Base-by-base conservation (phyloP, 352 stramenopile species). In the Elongisporangium anandrum region DNA sequence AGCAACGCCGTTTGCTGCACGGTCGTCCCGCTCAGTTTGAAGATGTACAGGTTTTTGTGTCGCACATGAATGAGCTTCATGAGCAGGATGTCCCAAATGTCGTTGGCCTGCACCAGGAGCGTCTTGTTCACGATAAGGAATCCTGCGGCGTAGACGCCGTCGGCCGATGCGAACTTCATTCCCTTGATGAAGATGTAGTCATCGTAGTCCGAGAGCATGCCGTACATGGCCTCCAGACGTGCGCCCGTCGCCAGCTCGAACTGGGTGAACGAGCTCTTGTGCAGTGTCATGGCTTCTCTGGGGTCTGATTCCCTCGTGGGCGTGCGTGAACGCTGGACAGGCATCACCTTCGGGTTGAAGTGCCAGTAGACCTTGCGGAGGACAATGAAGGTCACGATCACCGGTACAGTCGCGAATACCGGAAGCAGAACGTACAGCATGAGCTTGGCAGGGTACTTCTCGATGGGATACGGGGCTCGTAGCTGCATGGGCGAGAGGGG, bases 91-190 rank as follows among this genome's bases (percentile, higher is more conserved):
- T 54, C 41, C 55, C 60, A 65, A 29, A 55, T 66, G 26, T 73
- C 69, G 56, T 50, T 52, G 13, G 59, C 65, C 9, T 56, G 48
- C 13, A 80, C 50, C 1, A 80, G 50, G 47, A 66, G 77, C 55
- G 69, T 68, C 52, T 55, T 23, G 61, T 77, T 69, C n/a, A 63
- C 68, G 34, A 77, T 70, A 15, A 80, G 59, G 57, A 76, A 82
- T n/a, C 71, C 68, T 23, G 57, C 65, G 45, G 57, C 69, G 66
- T 70, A 73, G 54, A 70, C 65, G 45, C 63, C 58, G 23, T 69
- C 69, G 4, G 70, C 67, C 8, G 70, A 73, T 13, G 67, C 70
- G 52, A 71, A 79, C 58, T 63, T 65, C 21, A 79, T 52, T 19
- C 70, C 67, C 50, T 72, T 69, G 57, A 75, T 65, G 60, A 68